phyloP scores from a whole-genome alignment of 2,329 filamentous ascomycete genomes.

The Alternaria sp. region DNA sequence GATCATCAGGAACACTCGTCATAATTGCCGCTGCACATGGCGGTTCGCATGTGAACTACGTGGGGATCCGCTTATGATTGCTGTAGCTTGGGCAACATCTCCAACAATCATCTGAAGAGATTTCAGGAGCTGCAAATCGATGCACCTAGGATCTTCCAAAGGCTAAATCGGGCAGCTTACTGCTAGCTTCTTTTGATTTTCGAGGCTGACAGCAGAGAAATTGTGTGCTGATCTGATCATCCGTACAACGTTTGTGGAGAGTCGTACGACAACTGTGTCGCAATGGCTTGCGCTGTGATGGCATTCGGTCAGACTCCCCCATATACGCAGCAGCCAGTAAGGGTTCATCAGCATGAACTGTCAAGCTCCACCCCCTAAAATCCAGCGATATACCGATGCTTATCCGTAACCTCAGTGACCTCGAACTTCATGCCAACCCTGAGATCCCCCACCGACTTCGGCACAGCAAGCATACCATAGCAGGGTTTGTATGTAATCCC shows the following conservation, averaged over 20 bases:
- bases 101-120: neutral
- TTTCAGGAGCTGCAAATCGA: neutral
- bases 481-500: slow-evolving; percentile 70
- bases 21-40: neutral
- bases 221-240: neutral
- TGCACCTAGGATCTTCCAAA: neutral
- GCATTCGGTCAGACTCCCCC: neutral
- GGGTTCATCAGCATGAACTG: neutral
- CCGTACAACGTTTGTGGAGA: neutral
- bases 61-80: neutral
- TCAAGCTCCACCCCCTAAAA: slow-evolving; percentile 20
- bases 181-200: neutral
- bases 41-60: neutral
- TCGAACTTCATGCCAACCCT: slow-evolving; percentile 66
- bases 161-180: neutral
- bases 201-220: neutral
- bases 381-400: slow-evolving; percentile 61
- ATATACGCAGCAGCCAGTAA: neutral
- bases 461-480: slow-evolving; percentile 70
- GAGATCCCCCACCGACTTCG: slow-evolving; percentile 63
- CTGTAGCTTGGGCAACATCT: neutral
- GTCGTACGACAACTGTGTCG: neutral
- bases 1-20: neutral
- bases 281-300: neutral
- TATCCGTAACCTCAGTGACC: slow-evolving; percentile 62